phyloP scores from a whole-genome alignment of 1,139 yeast genomes.

The Yamadazyma epiphylla region DNA sequence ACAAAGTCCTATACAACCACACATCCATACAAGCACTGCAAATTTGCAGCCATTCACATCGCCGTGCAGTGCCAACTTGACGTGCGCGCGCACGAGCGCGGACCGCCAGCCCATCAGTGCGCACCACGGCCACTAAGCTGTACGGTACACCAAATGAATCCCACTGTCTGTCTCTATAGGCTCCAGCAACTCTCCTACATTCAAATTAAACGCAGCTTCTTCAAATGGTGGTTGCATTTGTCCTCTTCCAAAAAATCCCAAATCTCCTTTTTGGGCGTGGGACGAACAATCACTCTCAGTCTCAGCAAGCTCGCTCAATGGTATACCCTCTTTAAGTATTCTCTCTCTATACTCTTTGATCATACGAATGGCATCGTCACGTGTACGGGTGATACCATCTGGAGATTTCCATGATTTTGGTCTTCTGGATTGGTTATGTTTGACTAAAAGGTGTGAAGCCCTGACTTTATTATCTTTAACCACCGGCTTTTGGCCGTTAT shows the following conservation, averaged over 20 bases:
- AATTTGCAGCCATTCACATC: no score
- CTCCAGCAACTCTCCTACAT: conserved; percentile 80
- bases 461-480: conserved; percentile 44
- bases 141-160: conserved; percentile 81
- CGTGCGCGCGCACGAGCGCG: no score
- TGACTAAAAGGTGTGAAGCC: conserved; percentile 67
- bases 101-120: no score
- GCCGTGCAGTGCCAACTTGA: no score
- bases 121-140: no score
- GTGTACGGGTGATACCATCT: conserved; percentile 63
- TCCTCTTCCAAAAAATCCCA: conserved; percentile 84
- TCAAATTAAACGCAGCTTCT: conserved; percentile 75
- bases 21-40: no score
- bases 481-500: conserved; percentile 61
- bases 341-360: conserved; percentile 56
- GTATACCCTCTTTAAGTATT: conserved; percentile 66
- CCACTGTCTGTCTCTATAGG: conserved; percentile 91
- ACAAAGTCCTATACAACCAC: no score
- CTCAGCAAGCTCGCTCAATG: conserved; percentile 68
- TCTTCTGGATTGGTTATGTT: conserved; percentile 78
- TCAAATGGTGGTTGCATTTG: conserved; percentile 96
- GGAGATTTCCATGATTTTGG: conserved; percentile 91
- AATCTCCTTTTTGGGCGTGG: conserved; percentile 84
- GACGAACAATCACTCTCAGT: conserved; percentile 90
- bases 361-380: conserved; percentile 78